Percentiles rank a stretch among this genome's conserved stretches.
These are phyloP conservation scores for Penicillium sp. DNA, from an alignment of 2,329 filamentous ascomycete species.

Conservation along the genomic window DNA sequence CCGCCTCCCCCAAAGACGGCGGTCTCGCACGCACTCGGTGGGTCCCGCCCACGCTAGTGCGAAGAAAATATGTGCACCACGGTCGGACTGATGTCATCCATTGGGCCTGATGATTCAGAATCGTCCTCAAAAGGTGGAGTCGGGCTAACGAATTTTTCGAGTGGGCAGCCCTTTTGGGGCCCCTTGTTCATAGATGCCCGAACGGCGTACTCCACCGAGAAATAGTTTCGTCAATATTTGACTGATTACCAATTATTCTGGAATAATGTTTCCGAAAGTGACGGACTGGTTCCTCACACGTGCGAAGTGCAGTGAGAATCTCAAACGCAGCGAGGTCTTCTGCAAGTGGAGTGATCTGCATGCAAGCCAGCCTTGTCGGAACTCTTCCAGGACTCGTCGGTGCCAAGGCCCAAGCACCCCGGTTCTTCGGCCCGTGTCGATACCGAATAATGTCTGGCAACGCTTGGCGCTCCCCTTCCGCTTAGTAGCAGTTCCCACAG, in stretches of 20 bases:
- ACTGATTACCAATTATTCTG: neutral
- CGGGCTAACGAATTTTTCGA: neutral
- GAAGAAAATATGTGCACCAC: slow-evolving; percentile 9
- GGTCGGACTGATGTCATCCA: slow-evolving; percentile 16
- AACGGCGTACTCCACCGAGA: too few relatives aligned
- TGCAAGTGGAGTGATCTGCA: slow-evolving; percentile 4
- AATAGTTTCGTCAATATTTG: too few relatives aligned
- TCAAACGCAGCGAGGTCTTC: neutral
- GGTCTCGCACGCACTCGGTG: neutral
- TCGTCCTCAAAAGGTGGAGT: neutral
- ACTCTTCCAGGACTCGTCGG: slow-evolving; percentile 10
- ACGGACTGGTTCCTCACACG: neutral
- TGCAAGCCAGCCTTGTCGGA: slow-evolving; percentile 11
- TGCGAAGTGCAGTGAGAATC: neutral
- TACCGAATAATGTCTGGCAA: too few relatives aligned
- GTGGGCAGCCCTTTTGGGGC: neutral
- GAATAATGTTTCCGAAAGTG: neutral
- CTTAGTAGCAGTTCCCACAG: neutral
- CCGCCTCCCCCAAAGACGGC: slow-evolving; percentile 3
- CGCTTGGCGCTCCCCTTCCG: too few relatives aligned
- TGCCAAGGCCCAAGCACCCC: slow-evolving; percentile 1
- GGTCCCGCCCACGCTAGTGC: slow-evolving; percentile 8
- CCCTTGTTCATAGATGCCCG: neutral
- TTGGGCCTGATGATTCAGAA: slow-evolving; percentile 7
- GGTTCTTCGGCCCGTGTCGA: neutral